These are phyloP conservation scores for Boletus subcaerulescens DNA, from an alignment of 768 basidiomycete species.

Conservation along the genomic window DNA sequence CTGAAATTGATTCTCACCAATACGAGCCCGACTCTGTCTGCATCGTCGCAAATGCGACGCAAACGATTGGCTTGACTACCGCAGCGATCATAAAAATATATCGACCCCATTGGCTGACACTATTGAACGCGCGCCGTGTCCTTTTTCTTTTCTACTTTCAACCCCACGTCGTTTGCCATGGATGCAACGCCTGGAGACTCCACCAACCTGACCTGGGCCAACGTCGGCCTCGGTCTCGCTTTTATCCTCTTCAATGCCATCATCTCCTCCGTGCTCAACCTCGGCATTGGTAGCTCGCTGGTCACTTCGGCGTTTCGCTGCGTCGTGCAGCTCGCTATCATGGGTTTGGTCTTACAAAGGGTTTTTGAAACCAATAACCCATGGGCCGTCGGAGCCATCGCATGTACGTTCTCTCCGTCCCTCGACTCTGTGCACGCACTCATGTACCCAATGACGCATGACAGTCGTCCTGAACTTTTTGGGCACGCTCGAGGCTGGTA, in stretches of 20 bases:
- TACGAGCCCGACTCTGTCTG: neutral
- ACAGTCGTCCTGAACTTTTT: constrained; percentile 69
- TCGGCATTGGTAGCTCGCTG: constrained; percentile 68
- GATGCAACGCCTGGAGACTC: constrained; percentile 22
- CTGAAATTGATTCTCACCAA: no score
- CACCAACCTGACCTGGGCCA: constrained; percentile 57
- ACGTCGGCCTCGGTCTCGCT: constrained; percentile 69
- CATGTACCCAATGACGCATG: neutral
- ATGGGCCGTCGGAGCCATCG: constrained; percentile 72
- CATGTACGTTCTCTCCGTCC: constrained; percentile 45
- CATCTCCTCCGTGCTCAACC: constrained; percentile 59
- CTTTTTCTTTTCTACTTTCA: neutral
- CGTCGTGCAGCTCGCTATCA: constrained; percentile 71
- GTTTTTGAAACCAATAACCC: constrained; percentile 76
- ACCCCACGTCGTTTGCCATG: constrained; percentile 21
- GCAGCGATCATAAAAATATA: neutral
- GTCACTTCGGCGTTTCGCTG: constrained; percentile 71
- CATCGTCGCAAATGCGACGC: neutral
- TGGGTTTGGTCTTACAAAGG: constrained; percentile 64
- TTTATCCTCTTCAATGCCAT: constrained; percentile 75
- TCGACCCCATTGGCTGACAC: neutral
- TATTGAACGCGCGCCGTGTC: neutral
- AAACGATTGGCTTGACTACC: neutral
- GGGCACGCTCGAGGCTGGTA: constrained; percentile 76
- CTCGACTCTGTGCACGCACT: neutral